A percentile compares a stretch with the other conserved stretches of the same genome.
phyloP scores from a whole-genome alignment of 495 filamentous ascomycete genomes.

The Penicillium daleae region DNA sequence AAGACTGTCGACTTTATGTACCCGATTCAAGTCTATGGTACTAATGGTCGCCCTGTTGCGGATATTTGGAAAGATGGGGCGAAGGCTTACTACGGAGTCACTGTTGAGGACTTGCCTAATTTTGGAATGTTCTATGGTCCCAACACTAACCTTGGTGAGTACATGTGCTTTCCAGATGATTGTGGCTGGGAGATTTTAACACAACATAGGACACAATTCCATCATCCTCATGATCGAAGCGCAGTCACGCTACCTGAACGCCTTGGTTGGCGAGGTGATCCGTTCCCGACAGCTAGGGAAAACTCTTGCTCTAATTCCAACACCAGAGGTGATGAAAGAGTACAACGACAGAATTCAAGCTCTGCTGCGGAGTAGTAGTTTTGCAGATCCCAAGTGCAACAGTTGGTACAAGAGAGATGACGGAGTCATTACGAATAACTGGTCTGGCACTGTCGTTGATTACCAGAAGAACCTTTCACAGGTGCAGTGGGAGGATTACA shows the following conservation, averaged over 20 bases:
- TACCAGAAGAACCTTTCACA: conserved; percentile 51
- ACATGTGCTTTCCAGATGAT: not conserved
- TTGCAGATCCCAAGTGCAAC: conserved; percentile 58
- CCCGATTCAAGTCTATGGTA: conserved; percentile 55
- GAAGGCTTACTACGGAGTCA: conserved; percentile 50
- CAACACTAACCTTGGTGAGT: conserved; percentile 57
- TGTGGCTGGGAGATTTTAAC: conserved; percentile 6
- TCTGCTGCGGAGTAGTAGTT: conserved; percentile 44
- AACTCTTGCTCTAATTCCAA: conserved; percentile 44
- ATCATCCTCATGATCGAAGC: conserved; percentile 66
- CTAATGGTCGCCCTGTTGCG: conserved; percentile 40
- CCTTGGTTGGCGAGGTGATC: conserved; percentile 45
- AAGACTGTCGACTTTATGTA: conserved; percentile 57
- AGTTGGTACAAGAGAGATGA: conserved; percentile 60
- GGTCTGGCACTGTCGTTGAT: conserved; percentile 52
- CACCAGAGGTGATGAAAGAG: conserved; percentile 32
- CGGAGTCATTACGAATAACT: conserved; percentile 61
- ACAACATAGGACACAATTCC: conserved; percentile 48
- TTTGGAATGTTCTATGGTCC: conserved; percentile 63
- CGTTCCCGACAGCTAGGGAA: conserved; percentile 40
- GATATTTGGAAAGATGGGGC: conserved; percentile 56
- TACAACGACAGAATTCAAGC: conserved; percentile 55
- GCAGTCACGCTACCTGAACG: conserved; percentile 56
- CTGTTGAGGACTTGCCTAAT: conserved; percentile 55
- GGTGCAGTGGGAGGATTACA: conserved; percentile 55